phyloP scores from a whole-genome alignment of 2,329 filamentous ascomycete species.

The Xylariaceae sp. region DNA sequence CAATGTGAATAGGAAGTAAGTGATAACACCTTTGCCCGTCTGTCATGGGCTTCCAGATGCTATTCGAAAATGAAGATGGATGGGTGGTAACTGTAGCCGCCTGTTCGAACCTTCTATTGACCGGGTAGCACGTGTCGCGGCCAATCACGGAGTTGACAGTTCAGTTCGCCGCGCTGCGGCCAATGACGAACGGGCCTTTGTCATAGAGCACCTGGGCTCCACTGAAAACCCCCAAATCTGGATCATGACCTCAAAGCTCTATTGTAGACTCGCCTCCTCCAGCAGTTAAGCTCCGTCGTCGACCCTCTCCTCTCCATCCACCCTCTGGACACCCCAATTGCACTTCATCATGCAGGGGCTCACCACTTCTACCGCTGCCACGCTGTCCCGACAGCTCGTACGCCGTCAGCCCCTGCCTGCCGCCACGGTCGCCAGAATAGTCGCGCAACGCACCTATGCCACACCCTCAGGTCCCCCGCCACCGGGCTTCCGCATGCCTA shows the following conservation, averaged over 20 bases:
- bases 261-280: constrained; percentile 14
- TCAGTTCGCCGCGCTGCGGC: neutral
- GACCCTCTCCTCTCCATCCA: constrained; percentile 16
- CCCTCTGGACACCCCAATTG: constrained; percentile 21
- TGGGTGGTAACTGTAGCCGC: neutral
- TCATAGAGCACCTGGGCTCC: constrained; percentile 22
- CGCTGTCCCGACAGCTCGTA: constrained; percentile 31
- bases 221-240: constrained; percentile 26
- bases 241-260: constrained; percentile 24
- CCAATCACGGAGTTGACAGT: too few relatives aligned
- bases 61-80: neutral
- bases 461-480: constrained; percentile 76
- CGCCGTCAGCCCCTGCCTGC: constrained; percentile 26
- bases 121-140: too few relatives aligned
- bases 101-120: too few relatives aligned
- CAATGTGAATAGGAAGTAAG: constrained; percentile 25
- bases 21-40: too few relatives aligned
- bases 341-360: constrained; percentile 30
- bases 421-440: constrained; percentile 26
- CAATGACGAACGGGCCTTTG: constrained; percentile 25
- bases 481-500: constrained; percentile 72
- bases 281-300: constrained; percentile 14
- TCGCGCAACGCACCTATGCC: constrained; percentile 46
- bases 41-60: neutral
- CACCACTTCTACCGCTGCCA: constrained; percentile 23